Evolutionary conservation across 2,329 filamentous ascomycete species (phyloP).

Genomic region (Dendryphion nanum): DNA sequence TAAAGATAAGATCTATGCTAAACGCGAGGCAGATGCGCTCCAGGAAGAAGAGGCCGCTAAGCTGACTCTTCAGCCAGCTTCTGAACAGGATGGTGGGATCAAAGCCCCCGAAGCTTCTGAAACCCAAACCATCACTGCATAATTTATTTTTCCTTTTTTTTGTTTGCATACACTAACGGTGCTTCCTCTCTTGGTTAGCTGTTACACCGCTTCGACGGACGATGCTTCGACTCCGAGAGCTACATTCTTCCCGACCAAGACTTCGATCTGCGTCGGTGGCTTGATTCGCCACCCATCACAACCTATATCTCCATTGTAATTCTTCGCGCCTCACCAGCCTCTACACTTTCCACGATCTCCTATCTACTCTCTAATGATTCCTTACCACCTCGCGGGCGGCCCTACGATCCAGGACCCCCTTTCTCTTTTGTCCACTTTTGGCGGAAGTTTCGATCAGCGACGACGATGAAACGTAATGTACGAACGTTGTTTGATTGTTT

Average conservation of each 20-base stretch:
- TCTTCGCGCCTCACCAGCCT: too few species aligned
- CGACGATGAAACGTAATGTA: conserved; percentile 18
- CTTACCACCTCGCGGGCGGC: too few species aligned
- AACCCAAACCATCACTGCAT: conserved; percentile 13
- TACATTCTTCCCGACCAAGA: conserved; percentile 33
- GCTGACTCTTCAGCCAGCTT: conserved; percentile 5
- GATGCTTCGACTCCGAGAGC: conserved; percentile 32
- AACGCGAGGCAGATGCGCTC: conserved; percentile 30
- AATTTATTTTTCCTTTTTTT: conserved; percentile 10
- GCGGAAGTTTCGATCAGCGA: too few species aligned
- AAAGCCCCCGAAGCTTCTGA: conserved; percentile 24
- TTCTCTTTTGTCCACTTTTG: too few species aligned
- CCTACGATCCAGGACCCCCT: too few species aligned
- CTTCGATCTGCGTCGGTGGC: conserved; percentile 27
- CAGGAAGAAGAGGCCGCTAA: conserved; percentile 13
- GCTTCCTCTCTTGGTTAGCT: conserved; percentile 21
- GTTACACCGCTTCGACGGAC: conserved; percentile 36
- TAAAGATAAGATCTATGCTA: conserved; percentile 67
- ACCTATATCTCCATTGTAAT: too few species aligned
- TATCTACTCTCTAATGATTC: neutral
- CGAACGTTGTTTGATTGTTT: too few species aligned
- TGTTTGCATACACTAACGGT: conserved; percentile 27
- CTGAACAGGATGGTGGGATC: conserved; percentile 35
- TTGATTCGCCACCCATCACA: too few species aligned
- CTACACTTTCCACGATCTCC: too few species aligned